These are phyloP conservation scores for Casaregolazyma lundiana DNA, from an alignment of 1,139 yeast species.

Conservation along the genomic window DNA sequence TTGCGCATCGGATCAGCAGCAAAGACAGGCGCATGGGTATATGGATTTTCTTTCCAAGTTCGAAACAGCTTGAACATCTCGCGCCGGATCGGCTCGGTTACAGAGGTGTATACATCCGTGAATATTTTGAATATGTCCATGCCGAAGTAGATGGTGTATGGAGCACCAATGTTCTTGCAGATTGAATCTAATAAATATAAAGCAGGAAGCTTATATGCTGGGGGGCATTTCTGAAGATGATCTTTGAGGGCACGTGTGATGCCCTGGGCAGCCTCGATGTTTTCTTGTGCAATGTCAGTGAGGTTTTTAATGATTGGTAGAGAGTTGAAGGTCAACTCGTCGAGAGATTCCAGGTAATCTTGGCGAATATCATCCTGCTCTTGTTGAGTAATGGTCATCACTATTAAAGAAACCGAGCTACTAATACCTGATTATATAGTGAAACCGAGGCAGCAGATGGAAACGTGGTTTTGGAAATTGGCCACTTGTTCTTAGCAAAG, in stretches of 20 bases:
- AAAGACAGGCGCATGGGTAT: slow-evolving; percentile 67
- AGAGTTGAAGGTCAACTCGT: slow-evolving; percentile 81
- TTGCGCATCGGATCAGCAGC: slow-evolving; percentile 63
- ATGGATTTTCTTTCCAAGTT: slow-evolving; percentile 75
- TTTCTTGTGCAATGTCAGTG: slow-evolving; percentile 86
- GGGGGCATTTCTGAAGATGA: slow-evolving; percentile 60
- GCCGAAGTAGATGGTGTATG: slow-evolving; percentile 74
- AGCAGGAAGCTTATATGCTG: slow-evolving; percentile 77
- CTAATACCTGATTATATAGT: background rate
- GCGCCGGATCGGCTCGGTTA: slow-evolving; percentile 67
- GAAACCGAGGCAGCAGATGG: background rate
- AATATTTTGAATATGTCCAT: slow-evolving; percentile 62
- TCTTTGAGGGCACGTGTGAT: slow-evolving; percentile 69
- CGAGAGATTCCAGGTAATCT: slow-evolving; percentile 64
- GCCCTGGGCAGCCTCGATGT: slow-evolving; percentile 67
- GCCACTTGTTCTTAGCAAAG: too few species aligned
- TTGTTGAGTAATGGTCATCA: slow-evolving; percentile 21
- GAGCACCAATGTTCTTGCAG: slow-evolving; percentile 84
- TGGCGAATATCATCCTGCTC: slow-evolving; percentile 45
- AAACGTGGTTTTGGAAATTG: background rate
- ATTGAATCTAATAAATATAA: slow-evolving; percentile 88
- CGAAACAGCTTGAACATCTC: slow-evolving; percentile 73
- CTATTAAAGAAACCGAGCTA: background rate
- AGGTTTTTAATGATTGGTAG: slow-evolving; percentile 82
- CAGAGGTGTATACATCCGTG: slow-evolving; percentile 71